Conservation (phyloP, 192 early-diverging fungal genomes). For the Mortierella hygrophila region DNA sequence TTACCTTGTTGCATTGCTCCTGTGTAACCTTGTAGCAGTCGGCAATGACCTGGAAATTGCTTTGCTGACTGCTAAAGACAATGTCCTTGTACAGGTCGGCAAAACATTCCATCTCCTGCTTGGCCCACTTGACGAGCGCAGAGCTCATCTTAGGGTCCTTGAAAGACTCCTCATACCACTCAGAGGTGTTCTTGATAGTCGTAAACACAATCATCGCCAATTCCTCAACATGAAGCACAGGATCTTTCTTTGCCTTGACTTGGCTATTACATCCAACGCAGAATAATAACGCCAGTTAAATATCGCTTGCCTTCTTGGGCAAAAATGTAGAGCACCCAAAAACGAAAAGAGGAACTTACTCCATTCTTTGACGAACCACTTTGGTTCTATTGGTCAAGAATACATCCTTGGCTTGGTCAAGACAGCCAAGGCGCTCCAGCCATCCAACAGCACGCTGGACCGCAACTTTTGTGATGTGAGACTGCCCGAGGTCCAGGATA, state of each 20-base stretch:
- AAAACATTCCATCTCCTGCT: conserved; percentile 87
- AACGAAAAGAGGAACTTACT: conserved; percentile 51
- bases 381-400: conserved; percentile 84
- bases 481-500: conserved; percentile 80
- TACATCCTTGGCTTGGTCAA: conserved; percentile 88
- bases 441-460: conserved; percentile 84
- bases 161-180: conserved; percentile 95
- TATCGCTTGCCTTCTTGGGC: neutral
- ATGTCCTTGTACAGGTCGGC: conserved; percentile 89
- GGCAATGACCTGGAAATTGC: conserved; percentile 83
- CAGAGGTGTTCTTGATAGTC: conserved; percentile 93
- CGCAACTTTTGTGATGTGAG: conserved; percentile 84
- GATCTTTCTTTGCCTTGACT: conserved; percentile 91
- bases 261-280: conserved; percentile 68
- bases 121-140: conserved; percentile 94
- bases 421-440: conserved; percentile 81
- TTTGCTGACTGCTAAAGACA: conserved; percentile 80
- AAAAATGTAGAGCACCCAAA: too few species aligned
- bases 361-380: conserved; percentile 82
- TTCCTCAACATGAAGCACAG: conserved; percentile 86
- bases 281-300: conserved; percentile 7
- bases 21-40: conserved; percentile 84
- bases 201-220: conserved; percentile 91
- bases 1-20: conserved; percentile 82
- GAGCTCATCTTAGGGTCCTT: conserved; percentile 90